These are phyloP conservation scores for Cymbopogon flexuosus DNA, from an alignment of 202 grass and related monocot species.

Conservation along the genomic window DNA sequence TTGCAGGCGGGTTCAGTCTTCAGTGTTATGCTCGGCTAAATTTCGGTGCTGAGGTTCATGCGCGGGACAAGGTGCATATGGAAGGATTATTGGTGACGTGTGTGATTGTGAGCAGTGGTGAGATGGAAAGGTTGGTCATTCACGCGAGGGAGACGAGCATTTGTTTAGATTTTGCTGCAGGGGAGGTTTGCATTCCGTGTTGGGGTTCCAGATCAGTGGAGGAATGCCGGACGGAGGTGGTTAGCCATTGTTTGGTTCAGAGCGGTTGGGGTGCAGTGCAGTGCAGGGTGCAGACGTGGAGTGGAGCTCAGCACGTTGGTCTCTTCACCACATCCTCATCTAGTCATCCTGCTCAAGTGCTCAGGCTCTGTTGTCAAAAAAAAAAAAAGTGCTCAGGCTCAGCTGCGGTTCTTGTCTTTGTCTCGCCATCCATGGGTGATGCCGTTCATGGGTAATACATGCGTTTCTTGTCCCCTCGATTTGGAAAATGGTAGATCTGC, in stretches of 20 bases:
- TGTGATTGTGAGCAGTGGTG: no score
- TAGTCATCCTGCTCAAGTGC: not conserved
- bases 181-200: slow-evolving; percentile 2
- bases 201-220: not conserved
- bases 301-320: not conserved
- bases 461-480: not conserved
- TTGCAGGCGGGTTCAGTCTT: not conserved
- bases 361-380: not conserved
- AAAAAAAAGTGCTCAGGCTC: not conserved
- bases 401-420: not conserved
- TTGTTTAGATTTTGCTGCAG: not conserved
- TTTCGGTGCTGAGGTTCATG: no score
- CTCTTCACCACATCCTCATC: not conserved
- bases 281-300: not conserved
- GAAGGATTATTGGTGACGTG: no score
- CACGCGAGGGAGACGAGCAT: slow-evolving; percentile 18
- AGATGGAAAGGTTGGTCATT: slow-evolving; percentile 40
- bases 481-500: not conserved
- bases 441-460: not conserved
- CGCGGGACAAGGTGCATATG: no score
- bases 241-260: slow-evolving; percentile 45
- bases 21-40: no score
- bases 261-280: slow-evolving; percentile 13
- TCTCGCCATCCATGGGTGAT: not conserved
- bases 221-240: slow-evolving; percentile 11